phyloP scores from a whole-genome alignment of 768 basidiomycete genomes.

The Trametes sanguinea region DNA sequence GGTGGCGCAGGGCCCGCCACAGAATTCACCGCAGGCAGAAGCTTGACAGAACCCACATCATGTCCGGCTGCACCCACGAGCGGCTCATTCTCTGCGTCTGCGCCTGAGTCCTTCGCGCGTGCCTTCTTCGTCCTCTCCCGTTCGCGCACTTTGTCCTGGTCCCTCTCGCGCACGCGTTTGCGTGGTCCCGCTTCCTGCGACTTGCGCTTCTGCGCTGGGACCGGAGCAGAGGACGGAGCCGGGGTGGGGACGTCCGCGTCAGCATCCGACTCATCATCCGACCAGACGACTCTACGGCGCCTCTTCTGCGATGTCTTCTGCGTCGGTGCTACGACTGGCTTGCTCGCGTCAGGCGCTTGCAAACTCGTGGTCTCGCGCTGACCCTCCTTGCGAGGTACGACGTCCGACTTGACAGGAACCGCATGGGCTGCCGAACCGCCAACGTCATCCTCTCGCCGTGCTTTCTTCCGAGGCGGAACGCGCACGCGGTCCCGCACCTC shows the following conservation, averaged over 20 bases:
- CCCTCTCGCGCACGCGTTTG: slow-evolving; percentile 6
- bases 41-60: neutral
- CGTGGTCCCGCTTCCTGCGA: neutral
- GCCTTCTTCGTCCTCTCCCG: slow-evolving; percentile 5
- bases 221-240: neutral
- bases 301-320: slow-evolving; percentile 13
- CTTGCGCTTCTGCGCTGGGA: neutral
- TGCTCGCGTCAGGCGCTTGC: neutral
- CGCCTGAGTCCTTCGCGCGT: neutral
- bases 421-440: neutral
- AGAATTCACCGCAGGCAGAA: neutral
- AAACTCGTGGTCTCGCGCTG: neutral
- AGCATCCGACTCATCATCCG: slow-evolving; percentile 22
- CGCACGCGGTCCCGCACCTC: neutral
- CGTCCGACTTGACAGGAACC: neutral
- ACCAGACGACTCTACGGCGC: slow-evolving; percentile 16
- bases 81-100: slow-evolving; percentile 18
- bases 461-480: slow-evolving; percentile 13
- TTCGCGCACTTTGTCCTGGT: neutral
- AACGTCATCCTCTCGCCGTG: neutral
- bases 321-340: neutral
- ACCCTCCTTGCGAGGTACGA: neutral
- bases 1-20: slow-evolving; percentile 5
- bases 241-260: neutral
- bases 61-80: neutral